Evolutionary conservation across 345 rosid genomes (phyloP).

Genomic region (Aquilaria yunnanensis): DNA sequence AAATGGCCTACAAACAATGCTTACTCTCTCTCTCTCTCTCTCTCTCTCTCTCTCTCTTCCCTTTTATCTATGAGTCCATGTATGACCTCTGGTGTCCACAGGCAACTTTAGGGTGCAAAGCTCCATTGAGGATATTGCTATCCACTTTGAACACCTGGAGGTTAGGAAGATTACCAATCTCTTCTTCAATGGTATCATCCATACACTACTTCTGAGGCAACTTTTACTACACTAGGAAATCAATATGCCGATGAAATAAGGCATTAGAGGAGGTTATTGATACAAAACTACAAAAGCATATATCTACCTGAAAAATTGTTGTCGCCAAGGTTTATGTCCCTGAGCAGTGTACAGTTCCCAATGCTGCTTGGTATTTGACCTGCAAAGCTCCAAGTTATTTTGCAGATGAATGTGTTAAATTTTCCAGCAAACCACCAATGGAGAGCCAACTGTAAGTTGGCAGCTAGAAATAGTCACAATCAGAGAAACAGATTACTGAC

Average conservation of each 20-base stretch:
- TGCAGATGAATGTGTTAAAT: not conserved
- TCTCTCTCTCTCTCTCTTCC: no score
- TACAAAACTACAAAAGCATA: not conserved
- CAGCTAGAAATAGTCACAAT: not conserved
- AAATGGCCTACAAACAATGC: no score
- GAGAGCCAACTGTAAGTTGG: not conserved
- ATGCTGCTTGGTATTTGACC: constrained; percentile 16
- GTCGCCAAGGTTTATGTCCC: not conserved
- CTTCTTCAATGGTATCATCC: not conserved
- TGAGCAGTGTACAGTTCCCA: constrained; percentile 12
- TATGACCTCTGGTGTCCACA: no score
- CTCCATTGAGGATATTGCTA: constrained; percentile 5
- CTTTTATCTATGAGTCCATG: no score
- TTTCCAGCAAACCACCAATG: not conserved
- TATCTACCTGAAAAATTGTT: constrained; percentile 17
- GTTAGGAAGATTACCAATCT: constrained; percentile 12
- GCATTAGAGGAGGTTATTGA: not conserved
- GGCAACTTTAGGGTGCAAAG: no score
- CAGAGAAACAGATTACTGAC: no score
- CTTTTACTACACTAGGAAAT: no score
- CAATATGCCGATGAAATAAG: no score
- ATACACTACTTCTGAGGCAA: no score
- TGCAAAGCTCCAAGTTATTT: not conserved
- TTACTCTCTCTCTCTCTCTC: no score
- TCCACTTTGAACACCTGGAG: not conserved